Percentiles rank a stretch among this genome's conserved stretches.
Evolutionary conservation across 2,329 filamentous ascomycete genomes (phyloP).

Genomic region (Grosmannia huntii): DNA sequence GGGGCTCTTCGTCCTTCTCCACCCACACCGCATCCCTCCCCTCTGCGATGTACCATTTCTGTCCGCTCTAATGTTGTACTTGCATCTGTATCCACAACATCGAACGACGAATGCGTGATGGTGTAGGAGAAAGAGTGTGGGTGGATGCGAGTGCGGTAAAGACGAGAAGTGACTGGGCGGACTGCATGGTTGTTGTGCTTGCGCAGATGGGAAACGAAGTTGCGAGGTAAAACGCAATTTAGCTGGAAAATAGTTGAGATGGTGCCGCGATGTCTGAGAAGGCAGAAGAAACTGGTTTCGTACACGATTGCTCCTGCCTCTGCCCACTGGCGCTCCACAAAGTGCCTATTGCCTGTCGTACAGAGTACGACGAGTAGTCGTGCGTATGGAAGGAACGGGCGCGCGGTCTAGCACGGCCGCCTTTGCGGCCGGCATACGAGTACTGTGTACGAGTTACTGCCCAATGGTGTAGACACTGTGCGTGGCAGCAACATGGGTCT

Average conservation of each 20-base stretch:
- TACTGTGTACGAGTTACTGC: no score
- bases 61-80: background rate
- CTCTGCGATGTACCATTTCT: background rate
- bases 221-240: background rate
- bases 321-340: background rate
- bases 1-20: background rate
- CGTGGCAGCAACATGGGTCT: background rate
- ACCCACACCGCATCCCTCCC: background rate
- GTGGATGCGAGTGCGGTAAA: background rate
- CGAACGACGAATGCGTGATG: constrained; percentile 4
- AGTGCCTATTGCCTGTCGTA: background rate
- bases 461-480: background rate
- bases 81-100: constrained; percentile 2
- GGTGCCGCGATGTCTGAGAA: no score
- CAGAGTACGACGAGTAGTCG: no score
- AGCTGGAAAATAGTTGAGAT: background rate
- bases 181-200: background rate
- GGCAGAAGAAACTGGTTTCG: no score
- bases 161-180: background rate
- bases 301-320: background rate
- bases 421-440: background rate
- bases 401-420: background rate
- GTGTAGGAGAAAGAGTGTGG: background rate
- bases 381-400: background rate
- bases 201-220: background rate